Conservation (phyloP, 805 yeast genomes). For the Sugiyamaella lignohabitans region DNA sequence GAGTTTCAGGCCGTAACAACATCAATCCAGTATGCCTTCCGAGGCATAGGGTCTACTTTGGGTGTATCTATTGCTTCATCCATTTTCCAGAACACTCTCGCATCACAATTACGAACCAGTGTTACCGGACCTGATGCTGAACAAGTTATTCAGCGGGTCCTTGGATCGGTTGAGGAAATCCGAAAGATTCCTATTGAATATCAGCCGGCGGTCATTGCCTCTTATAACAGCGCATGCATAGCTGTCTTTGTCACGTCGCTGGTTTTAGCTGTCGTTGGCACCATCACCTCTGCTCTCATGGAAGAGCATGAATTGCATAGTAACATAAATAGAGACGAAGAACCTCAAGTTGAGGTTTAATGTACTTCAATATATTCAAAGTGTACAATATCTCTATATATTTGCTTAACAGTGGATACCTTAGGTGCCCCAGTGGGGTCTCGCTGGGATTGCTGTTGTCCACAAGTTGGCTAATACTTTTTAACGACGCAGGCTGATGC, state of each 20-base stretch:
- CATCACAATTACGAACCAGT: slow-evolving; percentile 23
- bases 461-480: no score
- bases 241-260: slow-evolving; percentile 45
- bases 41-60: slow-evolving; percentile 80
- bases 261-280: slow-evolving; percentile 38
- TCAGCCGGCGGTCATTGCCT: slow-evolving; percentile 35
- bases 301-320: slow-evolving; percentile 49
- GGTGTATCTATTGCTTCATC: slow-evolving; percentile 71
- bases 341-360: no score
- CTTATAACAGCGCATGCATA: slow-evolving; percentile 46
- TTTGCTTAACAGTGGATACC: no score
- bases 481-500: no score
- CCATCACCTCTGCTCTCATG: slow-evolving; percentile 40
- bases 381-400: no score
- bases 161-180: slow-evolving; percentile 47
- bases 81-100: slow-evolving; percentile 49
- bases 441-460: no score
- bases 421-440: no score
- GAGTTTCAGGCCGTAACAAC: slow-evolving; percentile 78
- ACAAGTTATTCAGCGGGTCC: slow-evolving; percentile 36
- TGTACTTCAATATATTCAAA: no score
- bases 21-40: slow-evolving; percentile 80
- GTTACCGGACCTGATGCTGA: slow-evolving; percentile 26
- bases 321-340: background rate
- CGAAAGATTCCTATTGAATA: slow-evolving; percentile 42